These are phyloP conservation scores for Fistulinella staudtii DNA, from an alignment of 1,284 basidiomycete genomes.

Conservation along the genomic window DNA sequence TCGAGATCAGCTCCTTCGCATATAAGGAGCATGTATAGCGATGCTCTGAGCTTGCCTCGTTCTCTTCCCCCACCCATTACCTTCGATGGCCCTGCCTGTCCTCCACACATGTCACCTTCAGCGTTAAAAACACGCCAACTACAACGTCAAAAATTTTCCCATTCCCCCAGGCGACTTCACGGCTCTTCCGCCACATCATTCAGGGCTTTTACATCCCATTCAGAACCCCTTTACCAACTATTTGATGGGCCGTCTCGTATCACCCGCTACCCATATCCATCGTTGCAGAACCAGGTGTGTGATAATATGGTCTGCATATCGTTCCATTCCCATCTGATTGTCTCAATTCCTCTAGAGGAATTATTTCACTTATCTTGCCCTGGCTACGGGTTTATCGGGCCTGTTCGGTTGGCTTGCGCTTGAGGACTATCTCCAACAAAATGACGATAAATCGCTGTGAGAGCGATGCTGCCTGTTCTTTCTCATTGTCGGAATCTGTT, in stretches of 20 bases:
- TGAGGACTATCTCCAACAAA: slow-evolving; percentile 10
- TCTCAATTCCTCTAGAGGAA: slow-evolving; percentile 5
- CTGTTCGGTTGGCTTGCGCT: slow-evolving; percentile 23
- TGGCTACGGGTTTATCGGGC: slow-evolving; percentile 22
- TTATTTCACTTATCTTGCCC: slow-evolving; percentile 9
- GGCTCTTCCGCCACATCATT: slow-evolving; percentile 12
- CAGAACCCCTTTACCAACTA: slow-evolving; percentile 31
- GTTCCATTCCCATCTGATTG: not conserved
- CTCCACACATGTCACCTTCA: slow-evolving; percentile 28
- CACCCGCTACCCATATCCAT: slow-evolving; percentile 19
- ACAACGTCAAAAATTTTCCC: slow-evolving; percentile 10
- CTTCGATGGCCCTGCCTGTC: slow-evolving; percentile 45
- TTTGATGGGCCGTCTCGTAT: slow-evolving; percentile 44
- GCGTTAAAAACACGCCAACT: slow-evolving; percentile 17
- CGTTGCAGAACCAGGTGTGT: slow-evolving; percentile 16
- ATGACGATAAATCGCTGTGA: not conserved
- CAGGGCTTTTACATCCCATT: slow-evolving; percentile 3
- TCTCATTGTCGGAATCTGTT: not conserved
- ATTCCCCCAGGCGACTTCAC: not conserved
- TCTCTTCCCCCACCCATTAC: slow-evolving; percentile 40
- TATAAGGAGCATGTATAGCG: slow-evolving; percentile 4
- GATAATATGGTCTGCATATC: too few species aligned
- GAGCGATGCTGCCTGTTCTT: not conserved
- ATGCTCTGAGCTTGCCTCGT: slow-evolving; percentile 15
- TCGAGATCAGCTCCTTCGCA: not conserved